A percentile compares a stretch with the other conserved stretches of the same genome.
Conservation (phyloP, 306 rosid species). For the Sicyos edulis region DNA sequence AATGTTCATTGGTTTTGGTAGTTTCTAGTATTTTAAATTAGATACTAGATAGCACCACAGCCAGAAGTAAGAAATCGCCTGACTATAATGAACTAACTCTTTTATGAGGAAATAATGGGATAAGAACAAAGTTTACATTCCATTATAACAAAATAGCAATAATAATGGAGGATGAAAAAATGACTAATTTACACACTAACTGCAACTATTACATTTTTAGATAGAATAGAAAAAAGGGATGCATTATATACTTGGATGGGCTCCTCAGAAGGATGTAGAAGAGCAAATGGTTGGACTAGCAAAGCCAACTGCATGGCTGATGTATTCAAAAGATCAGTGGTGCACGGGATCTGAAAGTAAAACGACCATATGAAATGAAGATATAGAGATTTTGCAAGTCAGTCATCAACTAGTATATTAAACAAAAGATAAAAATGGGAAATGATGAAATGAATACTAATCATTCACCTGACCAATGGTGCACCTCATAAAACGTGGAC, state of each 20-base stretch:
- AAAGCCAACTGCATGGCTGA: slow-evolving; percentile 97
- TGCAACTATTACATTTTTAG: not conserved
- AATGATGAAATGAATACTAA: not conserved
- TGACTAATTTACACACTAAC: not conserved
- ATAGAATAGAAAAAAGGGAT: slow-evolving; percentile 20
- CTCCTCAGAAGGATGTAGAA: slow-evolving; percentile 95
- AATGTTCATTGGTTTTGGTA: not conserved
- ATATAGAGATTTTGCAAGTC: not conserved
- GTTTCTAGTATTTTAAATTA: not conserved
- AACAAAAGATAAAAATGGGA: slow-evolving; percentile 6
- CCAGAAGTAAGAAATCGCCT: not conserved
- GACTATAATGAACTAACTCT: not conserved
- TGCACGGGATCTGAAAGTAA: slow-evolving; percentile 70
- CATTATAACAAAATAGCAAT: not conserved
- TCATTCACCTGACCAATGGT: slow-evolving; percentile 80
- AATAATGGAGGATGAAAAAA: slow-evolving; percentile 18
- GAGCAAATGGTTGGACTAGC: slow-evolving; percentile 93
- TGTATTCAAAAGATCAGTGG: slow-evolving; percentile 80
- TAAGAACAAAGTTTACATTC: not conserved
- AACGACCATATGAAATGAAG: slow-evolving; percentile 7
- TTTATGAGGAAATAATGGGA: slow-evolving; percentile 1
- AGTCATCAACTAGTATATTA: not conserved
- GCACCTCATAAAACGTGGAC: slow-evolving; percentile 99
- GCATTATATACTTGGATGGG: slow-evolving; percentile 63
- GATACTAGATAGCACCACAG: not conserved